Evolutionary conservation across 2,329 filamentous ascomycete genomes (phyloP), one percentile per base, ranked within the genome.

Genomic region (Paraphoma sp.): DNA sequence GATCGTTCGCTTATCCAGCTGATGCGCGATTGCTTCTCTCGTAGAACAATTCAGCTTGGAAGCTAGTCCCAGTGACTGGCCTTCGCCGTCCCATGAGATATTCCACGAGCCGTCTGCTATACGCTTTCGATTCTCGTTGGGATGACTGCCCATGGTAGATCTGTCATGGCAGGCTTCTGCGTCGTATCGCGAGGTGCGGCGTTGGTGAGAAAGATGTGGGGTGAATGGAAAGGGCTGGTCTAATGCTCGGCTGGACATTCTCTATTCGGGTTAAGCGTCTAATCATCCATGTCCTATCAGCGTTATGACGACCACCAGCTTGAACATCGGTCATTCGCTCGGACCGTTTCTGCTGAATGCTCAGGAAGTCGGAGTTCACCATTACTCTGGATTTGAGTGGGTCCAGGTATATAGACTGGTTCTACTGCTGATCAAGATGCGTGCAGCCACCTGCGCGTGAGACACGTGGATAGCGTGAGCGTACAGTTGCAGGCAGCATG

Each of bases 191-290:
- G 33, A 10, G 48, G 42, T 52, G 58, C 63, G 61, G 62, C 56
- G 59, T 57, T 64, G 61, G 64, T 58, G 57, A 57, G 53, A 60
- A 65, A 65, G 63, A 5, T 68, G 67, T 69, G 67, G 67, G 67
- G 68, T 67, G 65, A 49, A 58, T 47, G 47, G 54, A 62, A 56
- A 49, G 45, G 56, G 66, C 61, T 64, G 60, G 58, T 48, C 52
- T 64, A 53, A 16, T 51, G 49, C 30, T 66, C 72, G 72, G 67
- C 52, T 70, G 71, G 59, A 74, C 71, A 57, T 74, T 47, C 71
- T 67, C 43, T 38, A 58, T 30, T 18, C 23, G 50, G 58, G 48
- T 36, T 53, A 65, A 68, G 49, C 41, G 48, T 36, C 46, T 44
- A 18, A 44, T 33, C 33, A 36, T 10, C 14, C 14, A 36, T 23